A percentile compares a stretch with the other conserved stretches of the same genome.
Evolutionary conservation across 2,329 filamentous ascomycete genomes (phyloP).

Genomic region (Hymenoscyphus infarciens): DNA sequence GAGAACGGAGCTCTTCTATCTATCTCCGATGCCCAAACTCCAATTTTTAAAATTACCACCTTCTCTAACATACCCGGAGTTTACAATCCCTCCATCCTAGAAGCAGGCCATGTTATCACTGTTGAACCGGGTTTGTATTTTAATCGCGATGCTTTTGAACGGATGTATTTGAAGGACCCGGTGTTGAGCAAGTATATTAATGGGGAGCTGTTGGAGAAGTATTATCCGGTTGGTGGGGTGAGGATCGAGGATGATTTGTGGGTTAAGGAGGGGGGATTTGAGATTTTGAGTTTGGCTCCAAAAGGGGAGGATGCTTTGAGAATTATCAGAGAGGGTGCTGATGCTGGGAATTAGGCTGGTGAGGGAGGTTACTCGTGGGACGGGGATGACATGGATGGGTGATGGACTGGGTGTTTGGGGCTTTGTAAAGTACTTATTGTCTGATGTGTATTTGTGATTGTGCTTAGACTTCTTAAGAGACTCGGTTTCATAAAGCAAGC

Average conservation of each 20-base stretch:
- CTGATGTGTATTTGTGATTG: too few species aligned
- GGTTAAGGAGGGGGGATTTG: conserved; percentile 71
- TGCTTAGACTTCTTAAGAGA: too few species aligned
- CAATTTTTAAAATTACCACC: conserved; percentile 18
- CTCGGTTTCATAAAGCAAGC: too few species aligned
- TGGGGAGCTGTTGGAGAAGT: conserved; percentile 58
- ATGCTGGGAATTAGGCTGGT: too few species aligned
- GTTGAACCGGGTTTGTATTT: conserved; percentile 81
- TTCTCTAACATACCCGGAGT: conserved; percentile 9
- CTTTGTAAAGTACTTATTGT: too few species aligned
- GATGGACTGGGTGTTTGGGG: too few species aligned
- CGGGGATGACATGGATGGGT: too few species aligned
- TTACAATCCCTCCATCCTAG: conserved; percentile 39
- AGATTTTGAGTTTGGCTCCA: conserved; percentile 78
- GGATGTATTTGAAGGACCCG: conserved; percentile 58
- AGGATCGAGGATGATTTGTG: conserved; percentile 90
- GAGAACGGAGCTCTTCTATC: conserved; percentile 38
- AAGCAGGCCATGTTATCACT: conserved; percentile 67
- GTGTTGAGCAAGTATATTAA: conserved; percentile 63
- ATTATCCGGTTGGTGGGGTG: conserved; percentile 80
- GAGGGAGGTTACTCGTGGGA: too few species aligned
- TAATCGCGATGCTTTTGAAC: conserved; percentile 68
- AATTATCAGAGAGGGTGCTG: conserved; percentile 44
- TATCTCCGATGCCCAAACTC: conserved; percentile 9
- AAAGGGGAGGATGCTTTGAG: conserved; percentile 70